Evolutionary conservation across 148 eudicot genomes (phyloP).

Genomic region (Euryodendron excelsum): DNA sequence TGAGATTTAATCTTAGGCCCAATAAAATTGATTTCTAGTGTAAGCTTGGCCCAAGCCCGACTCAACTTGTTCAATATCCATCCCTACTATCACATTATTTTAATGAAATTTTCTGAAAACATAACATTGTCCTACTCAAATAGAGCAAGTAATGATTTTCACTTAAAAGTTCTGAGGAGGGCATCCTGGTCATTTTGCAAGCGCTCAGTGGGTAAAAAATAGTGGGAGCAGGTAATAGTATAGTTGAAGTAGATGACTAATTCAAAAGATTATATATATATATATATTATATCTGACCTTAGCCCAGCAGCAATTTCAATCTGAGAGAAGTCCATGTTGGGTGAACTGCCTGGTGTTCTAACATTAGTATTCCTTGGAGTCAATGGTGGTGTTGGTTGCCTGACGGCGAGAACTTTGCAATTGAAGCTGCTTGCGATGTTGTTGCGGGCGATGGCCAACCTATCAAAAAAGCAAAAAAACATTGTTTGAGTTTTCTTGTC

Average conservation of each 20-base stretch:
- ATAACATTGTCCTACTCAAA: too few species aligned
- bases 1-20: too few species aligned
- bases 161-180: too few species aligned
- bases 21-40: too few species aligned
- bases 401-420: slow-evolving; percentile 81
- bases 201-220: not conserved
- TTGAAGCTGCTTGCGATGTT: slow-evolving; percentile 57
- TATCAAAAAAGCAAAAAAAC: slow-evolving; percentile 21
- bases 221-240: not conserved
- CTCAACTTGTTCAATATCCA: too few species aligned
- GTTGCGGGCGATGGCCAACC: slow-evolving; percentile 61
- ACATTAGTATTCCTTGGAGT: slow-evolving; percentile 22
- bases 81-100: too few species aligned
- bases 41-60: too few species aligned
- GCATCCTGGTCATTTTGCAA: not conserved
- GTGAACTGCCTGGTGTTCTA: slow-evolving; percentile 29
- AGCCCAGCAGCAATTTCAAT: slow-evolving; percentile 53
- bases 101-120: too few species aligned
- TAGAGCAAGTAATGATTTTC: too few species aligned
- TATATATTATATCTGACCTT: slow-evolving; percentile 58
- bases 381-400: slow-evolving; percentile 50
- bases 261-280: too few species aligned
- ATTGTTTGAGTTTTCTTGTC: not conserved
- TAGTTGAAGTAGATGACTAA: not conserved
- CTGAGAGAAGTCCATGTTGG: slow-evolving; percentile 72